Base-by-base conservation (phyloP, 352 stramenopile species). In the Globisporangium camurandrum region DNA sequence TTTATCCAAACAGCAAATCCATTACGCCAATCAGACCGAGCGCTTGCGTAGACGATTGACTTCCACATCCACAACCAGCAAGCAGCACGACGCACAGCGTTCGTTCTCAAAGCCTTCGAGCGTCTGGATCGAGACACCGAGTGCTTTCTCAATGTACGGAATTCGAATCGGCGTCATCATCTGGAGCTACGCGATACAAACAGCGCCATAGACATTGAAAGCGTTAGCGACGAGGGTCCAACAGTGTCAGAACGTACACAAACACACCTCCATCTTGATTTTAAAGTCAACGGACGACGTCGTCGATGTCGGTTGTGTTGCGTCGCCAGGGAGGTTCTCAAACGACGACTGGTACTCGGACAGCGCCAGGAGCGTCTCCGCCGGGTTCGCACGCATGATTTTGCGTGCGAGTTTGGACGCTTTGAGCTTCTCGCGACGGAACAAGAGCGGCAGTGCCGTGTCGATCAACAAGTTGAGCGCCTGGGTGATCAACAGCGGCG, bases 81-180 rank as follows among this genome's bases (percentile, higher is more conserved):
- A 36, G 8, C 16, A 23, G 23, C 41, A 23, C 14, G 14, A 55
- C 66, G 48, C 61, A 89, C 81, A 71, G 42, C 82, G 84, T 33
- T 86, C 75, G 49, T 90, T 93, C 40, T 87, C 73, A 51, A 93
- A 89, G 7, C 82, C 78, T 66, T 93, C 78, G 31, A 89, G 49
- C 4, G 79, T 90, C 14, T 71, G 61, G 49, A 93, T 93, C 7
- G 64, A 74, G n/a, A 88, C 64, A 1, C 67, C 72, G 1, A 93
- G 54, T n/a, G 73, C 69, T 61, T 82, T 70, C 54, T 89, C 82
- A 20, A 93, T 86, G 47, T 88, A 93, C n/a, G 82, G 82, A 27
- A 93, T 93, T 28, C 82, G 76, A 54, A 90, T 88, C 3, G 79
- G 82, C 12, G 82, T 93, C 70, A 93, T 89, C 69, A 93, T 90